Conservation (phyloP, 208 protist species). For the Leishmania braziliensis region DNA sequence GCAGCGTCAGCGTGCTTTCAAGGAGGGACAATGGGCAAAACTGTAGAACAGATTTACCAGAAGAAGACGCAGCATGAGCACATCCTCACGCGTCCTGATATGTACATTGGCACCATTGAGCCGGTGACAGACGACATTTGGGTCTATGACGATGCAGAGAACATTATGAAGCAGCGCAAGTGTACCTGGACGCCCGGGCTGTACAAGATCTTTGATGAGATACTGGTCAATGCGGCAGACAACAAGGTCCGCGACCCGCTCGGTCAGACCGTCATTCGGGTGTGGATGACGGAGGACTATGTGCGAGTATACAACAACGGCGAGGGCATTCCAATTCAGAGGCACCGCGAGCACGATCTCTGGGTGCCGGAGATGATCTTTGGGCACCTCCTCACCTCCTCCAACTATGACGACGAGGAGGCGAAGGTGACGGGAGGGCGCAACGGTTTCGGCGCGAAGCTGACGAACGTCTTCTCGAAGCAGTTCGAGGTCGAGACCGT, state of each 20-base stretch:
- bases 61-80: constrained; percentile 98
- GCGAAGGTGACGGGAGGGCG: constrained; percentile 96
- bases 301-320: constrained; percentile 99
- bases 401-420: constrained; percentile 99
- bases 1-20: neutral
- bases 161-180: constrained; percentile 93
- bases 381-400: constrained; percentile 98
- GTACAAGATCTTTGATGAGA: constrained; percentile 99
- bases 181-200: constrained; percentile 98
- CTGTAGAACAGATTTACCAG: constrained; percentile 97
- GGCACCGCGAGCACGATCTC: constrained; percentile 97
- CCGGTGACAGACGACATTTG: constrained; percentile 93
- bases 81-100: constrained; percentile 98
- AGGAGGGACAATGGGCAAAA: constrained; percentile 41
- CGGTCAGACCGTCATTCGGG: constrained; percentile 92
- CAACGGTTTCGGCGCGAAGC: constrained; percentile 99
- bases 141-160: constrained; percentile 93
- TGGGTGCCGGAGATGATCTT: constrained; percentile 99
- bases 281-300: constrained; percentile 96
- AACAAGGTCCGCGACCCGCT: constrained; percentile 97
- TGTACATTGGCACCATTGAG: constrained; percentile 98
- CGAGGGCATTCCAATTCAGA: constrained; percentile 97
- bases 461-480: constrained; percentile 99
- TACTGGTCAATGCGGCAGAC: constrained; percentile 99
- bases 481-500: constrained; percentile 98